These are phyloP conservation scores for Retiboletus flavoniger DNA, from an alignment of 1,284 basidiomycete genomes.

Conservation along the genomic window DNA sequence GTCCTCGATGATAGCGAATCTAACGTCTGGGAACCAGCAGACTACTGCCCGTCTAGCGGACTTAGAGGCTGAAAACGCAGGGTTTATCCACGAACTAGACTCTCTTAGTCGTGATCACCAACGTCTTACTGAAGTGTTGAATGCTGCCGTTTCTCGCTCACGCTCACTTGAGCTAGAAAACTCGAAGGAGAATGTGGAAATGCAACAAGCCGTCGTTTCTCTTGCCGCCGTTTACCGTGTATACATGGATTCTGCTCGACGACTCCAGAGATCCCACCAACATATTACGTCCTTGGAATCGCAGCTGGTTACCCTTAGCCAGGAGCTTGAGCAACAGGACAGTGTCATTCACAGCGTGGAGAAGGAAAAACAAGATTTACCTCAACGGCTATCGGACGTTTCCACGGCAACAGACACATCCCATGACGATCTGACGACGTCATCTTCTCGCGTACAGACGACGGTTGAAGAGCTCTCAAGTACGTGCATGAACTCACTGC, in stretches of 20 bases:
- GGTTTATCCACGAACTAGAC: conserved; percentile 17
- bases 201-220: conserved; percentile 32
- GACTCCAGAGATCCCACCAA: conserved; percentile 10
- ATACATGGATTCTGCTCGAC: conserved; percentile 18
- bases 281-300: conserved; percentile 18
- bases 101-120: conserved; percentile 11
- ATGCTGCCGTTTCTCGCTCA: conserved; percentile 5
- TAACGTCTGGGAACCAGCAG: conserved; percentile 19
- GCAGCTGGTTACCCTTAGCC: conserved; percentile 12
- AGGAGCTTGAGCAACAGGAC: conserved; percentile 10
- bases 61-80: conserved; percentile 19
- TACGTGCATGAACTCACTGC: conserved; percentile 12
- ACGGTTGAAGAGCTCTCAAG: conserved; percentile 5
- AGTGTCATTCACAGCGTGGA: conserved; percentile 3
- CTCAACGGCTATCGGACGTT: conserved; percentile 5
- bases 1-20: conserved; percentile 12
- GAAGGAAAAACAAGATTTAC: conserved; percentile 13
- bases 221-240: conserved; percentile 32
- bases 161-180: conserved; percentile 11
- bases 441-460: conserved; percentile 14
- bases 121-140: conserved; percentile 13
- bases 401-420: background rate
- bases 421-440: conserved; percentile 27
- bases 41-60: conserved; percentile 11
- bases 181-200: conserved; percentile 15